Base-by-base conservation (phyloP, 2,329 filamentous ascomycete species). In the Fusarium sp. region DNA sequence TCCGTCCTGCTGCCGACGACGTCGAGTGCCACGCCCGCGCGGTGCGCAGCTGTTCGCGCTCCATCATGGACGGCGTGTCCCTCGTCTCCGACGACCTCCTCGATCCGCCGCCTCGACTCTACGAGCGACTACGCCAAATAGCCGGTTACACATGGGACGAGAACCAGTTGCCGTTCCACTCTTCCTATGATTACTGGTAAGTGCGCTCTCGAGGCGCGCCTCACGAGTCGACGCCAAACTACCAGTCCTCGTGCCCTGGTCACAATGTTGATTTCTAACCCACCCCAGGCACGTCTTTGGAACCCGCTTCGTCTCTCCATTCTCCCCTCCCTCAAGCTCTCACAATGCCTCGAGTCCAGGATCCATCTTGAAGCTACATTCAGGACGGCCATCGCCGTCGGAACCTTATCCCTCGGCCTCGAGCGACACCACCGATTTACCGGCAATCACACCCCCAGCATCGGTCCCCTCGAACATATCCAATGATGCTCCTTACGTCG, bases 171-270 rank as follows among this genome's bases (percentile, higher is more conserved):
- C 89, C 89, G 13, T 85, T 88, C 65, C 90, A 92, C 79, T 89
- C 89, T 60, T 94, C 92, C 77, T 98, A 98, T 83, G 94, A 97
- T 82, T 95, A 95, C 85, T 98, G 95, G 94, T 91, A 85, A 78
- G 83, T 78, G 31, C 20, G 29, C 42, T 59, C 62, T 22, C 35
- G 27, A 40, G 18, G 31, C 34, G 38, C 35, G 37, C 54, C 56
- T 54, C 37, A 29, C 22, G 35, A 47, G 45, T 22, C 34, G 40
- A 40, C 57, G 18, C 24, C 22, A 56, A 20, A 16, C 37, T 18
- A 42, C 57, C 22, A 47, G 27, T 18, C 60, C 29, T 27, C 22
- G 64, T 34, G n/a, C 57, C n/a, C 20, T 37, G 24, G 50, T 42
- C 40, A 13, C n/a, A 8, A 31, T 64, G 14, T 61, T 27, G 29